A percentile compares a stretch with the other conserved stretches of the same genome.
Conservation (phyloP, 108 stramenopile species). For the Fistulifera pelliculosa region DNA sequence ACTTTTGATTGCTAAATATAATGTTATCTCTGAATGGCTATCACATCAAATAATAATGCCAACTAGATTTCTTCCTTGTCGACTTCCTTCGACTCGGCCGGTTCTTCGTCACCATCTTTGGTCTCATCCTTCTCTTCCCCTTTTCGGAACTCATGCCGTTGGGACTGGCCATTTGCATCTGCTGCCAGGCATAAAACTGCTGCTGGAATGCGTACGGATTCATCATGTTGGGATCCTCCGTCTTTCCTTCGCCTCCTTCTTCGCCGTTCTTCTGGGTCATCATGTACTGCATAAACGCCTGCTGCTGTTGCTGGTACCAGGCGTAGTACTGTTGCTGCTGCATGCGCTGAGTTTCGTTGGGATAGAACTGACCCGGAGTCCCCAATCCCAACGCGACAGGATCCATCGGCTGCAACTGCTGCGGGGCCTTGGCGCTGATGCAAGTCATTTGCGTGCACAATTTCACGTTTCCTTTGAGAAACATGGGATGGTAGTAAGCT, state of each 20-base stretch:
- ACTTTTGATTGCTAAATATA: too few species aligned
- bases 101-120: too few species aligned
- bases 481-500: slow-evolving; percentile 50
- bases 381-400: slow-evolving; percentile 22
- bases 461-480: slow-evolving; percentile 24
- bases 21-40: too few species aligned
- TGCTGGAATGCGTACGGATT: too few species aligned
- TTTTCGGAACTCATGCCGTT: too few species aligned
- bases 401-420: slow-evolving; percentile 20
- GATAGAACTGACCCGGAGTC: slow-evolving; percentile 6
- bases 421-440: slow-evolving; percentile 26
- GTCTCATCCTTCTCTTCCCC: too few species aligned
- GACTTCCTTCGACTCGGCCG: too few species aligned
- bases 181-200: too few species aligned
- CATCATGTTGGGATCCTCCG: background rate
- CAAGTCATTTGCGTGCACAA: slow-evolving; percentile 49
- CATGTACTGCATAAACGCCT: background rate
- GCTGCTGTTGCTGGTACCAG: slow-evolving; percentile 1
- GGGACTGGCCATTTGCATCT: too few species aligned
- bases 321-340: background rate
- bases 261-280: background rate
- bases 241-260: background rate
- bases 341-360: background rate
- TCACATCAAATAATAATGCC: too few species aligned
- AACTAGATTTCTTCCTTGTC: too few species aligned